These are phyloP conservation scores for Beverwykella pulmonaria DNA, from an alignment of 495 filamentous ascomycete genomes.

Conservation along the genomic window DNA sequence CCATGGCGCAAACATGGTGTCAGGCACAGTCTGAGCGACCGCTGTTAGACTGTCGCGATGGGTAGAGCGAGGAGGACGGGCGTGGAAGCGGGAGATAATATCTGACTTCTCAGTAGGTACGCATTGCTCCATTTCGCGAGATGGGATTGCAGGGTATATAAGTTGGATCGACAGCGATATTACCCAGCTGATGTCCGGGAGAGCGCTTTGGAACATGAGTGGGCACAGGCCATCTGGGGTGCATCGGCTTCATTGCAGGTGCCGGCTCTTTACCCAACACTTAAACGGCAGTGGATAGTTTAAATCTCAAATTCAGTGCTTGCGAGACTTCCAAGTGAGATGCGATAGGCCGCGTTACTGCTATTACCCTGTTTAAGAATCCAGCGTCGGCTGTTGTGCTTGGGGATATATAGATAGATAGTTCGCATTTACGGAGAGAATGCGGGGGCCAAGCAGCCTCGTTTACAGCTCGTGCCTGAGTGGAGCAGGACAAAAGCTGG, in stretches of 20 bases:
- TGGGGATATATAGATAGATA: background rate
- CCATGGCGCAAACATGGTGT: slow-evolving; percentile 26
- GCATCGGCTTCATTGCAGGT: background rate
- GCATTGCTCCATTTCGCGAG: background rate
- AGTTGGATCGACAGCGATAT: slow-evolving; percentile 11
- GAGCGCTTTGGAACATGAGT: background rate
- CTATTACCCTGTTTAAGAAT: background rate
- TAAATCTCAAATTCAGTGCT: background rate
- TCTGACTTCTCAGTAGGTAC: background rate
- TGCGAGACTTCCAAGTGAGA: background rate
- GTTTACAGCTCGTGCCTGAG: background rate
- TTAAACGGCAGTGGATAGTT: background rate
- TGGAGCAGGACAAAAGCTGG: background rate
- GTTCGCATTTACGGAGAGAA: background rate
- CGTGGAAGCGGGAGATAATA: slow-evolving; percentile 1
- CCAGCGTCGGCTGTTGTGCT: background rate
- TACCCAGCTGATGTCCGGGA: slow-evolving; percentile 4
- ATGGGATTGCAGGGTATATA: slow-evolving; percentile 4
- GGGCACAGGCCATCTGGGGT: background rate
- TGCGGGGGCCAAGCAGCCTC: background rate
- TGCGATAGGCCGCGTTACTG: background rate
- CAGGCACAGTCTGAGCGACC: background rate
- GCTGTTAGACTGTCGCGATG: background rate
- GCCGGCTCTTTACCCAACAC: background rate
- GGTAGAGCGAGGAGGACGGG: background rate